A percentile compares a stretch with the other conserved stretches of the same genome.
phyloP scores from a whole-genome alignment of 2,329 filamentous ascomycete genomes.

The Talaromyces pinophilus region DNA sequence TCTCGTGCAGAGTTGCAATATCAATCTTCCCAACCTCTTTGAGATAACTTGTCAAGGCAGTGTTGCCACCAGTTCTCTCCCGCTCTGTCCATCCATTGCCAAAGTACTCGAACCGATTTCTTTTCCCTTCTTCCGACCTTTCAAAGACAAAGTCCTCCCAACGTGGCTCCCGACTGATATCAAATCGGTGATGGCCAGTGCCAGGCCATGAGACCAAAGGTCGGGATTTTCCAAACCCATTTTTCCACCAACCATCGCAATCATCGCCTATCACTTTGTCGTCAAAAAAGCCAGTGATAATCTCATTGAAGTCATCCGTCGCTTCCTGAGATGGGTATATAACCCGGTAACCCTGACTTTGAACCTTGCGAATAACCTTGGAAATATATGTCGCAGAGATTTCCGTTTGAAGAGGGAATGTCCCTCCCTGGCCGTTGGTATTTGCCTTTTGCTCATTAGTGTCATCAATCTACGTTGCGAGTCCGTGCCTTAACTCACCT shows the following conservation, averaged over 20 bases:
- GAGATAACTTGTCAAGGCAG: slow-evolving; percentile 14
- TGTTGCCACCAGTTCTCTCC: slow-evolving; percentile 6
- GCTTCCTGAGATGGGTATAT: slow-evolving; percentile 19
- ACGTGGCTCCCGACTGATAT: slow-evolving; percentile 17
- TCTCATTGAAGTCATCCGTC: slow-evolving; percentile 20
- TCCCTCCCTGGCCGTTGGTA: slow-evolving; percentile 12
- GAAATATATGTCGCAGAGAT: slow-evolving; percentile 15
- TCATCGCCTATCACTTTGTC: slow-evolving; percentile 12
- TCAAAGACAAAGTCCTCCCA: slow-evolving; percentile 22
- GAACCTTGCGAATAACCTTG: slow-evolving; percentile 18
- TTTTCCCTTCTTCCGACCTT: slow-evolving; percentile 2
- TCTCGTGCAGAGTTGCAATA: slow-evolving; percentile 19
- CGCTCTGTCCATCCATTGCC: slow-evolving; percentile 19
- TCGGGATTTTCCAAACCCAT: slow-evolving; percentile 15
- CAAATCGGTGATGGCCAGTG: slow-evolving; percentile 18
- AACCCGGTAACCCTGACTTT: slow-evolving; percentile 11
- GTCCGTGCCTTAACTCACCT: background rate
- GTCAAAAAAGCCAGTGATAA: slow-evolving; percentile 9
- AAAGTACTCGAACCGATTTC: slow-evolving; percentile 21
- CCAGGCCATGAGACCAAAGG: slow-evolving; percentile 17
- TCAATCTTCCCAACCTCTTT: slow-evolving; percentile 18
- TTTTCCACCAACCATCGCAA: slow-evolving; percentile 21
- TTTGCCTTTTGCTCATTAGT: slow-evolving; percentile 8
- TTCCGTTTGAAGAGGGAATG: slow-evolving; percentile 19
- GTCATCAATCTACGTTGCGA: background rate